Conservation (phyloP, 306 rosid species). For the Begonia loranthoides region DNA sequence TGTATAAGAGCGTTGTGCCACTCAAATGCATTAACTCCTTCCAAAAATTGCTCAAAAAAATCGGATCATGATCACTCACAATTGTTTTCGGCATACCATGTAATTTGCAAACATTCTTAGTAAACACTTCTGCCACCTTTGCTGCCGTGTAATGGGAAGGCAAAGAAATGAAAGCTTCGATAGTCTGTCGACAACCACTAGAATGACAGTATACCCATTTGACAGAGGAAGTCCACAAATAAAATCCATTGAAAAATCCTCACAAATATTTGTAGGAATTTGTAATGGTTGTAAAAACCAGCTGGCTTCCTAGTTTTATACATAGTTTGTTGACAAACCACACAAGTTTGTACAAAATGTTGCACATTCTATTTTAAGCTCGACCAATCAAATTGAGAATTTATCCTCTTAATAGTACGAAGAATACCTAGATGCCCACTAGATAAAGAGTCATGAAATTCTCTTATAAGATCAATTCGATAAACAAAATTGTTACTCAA, state of each 20-base stretch:
- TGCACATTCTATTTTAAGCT: no score
- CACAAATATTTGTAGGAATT: not conserved
- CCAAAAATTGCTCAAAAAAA: not conserved
- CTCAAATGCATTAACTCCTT: not conserved
- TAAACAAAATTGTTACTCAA: no score
- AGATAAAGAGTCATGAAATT: no score
- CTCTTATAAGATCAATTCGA: not conserved
- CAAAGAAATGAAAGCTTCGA: not conserved
- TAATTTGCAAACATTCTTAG: not conserved
- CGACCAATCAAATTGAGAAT: no score
- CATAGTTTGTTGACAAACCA: not conserved
- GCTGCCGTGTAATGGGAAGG: not conserved
- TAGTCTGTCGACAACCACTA: not conserved
- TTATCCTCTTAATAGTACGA: no score
- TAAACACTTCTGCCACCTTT: not conserved
- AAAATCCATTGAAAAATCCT: no score
- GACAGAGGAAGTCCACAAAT: not conserved
- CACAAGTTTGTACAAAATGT: not conserved
- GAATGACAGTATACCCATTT: not conserved
- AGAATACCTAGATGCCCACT: no score
- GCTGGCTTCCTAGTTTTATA: not conserved
- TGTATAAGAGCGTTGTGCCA: not conserved
- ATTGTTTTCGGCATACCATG: no score
- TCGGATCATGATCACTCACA: not conserved
- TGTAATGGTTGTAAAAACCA: not conserved